These are phyloP conservation scores for Exophiala viscosa DNA, from an alignment of 2,329 filamentous ascomycete genomes.

Conservation along the genomic window DNA sequence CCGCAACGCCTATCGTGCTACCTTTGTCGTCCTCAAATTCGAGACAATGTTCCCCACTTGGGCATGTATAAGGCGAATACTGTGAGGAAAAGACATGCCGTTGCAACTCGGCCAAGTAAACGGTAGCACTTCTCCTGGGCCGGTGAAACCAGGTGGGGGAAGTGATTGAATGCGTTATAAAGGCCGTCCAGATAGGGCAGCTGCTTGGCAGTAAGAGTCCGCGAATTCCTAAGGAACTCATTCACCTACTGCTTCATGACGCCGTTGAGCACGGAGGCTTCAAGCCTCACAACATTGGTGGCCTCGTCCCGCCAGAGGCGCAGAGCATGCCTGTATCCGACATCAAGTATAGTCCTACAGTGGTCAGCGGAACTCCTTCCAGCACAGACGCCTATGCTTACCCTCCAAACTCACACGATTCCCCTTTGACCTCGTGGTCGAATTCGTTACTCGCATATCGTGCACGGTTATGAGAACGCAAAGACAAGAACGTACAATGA, in stretches of 20 bases:
- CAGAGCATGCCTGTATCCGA: slow-evolving; percentile 51
- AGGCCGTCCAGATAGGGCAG: slow-evolving; percentile 60
- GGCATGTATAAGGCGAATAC: slow-evolving; percentile 43
- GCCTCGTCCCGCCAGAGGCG: slow-evolving; percentile 52
- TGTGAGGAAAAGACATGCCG: slow-evolving; percentile 52
- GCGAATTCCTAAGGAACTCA: not conserved
- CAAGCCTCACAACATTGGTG: slow-evolving; percentile 53
- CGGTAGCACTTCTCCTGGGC: slow-evolving; percentile 33
- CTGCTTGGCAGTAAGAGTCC: slow-evolving; percentile 29
- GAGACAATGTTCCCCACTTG: slow-evolving; percentile 38
- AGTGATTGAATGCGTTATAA: slow-evolving; percentile 48
- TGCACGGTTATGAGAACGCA: slow-evolving; percentile 54
- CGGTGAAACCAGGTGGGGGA: slow-evolving; percentile 47
- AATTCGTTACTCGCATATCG: slow-evolving; percentile 36
- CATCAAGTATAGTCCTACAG: slow-evolving; percentile 51
- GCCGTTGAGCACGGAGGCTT: slow-evolving; percentile 54
- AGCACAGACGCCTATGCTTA: slow-evolving; percentile 25
- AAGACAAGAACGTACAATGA: slow-evolving; percentile 54
- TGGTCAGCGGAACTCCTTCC: not conserved
- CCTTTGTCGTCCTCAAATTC: slow-evolving; percentile 37
- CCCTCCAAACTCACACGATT: slow-evolving; percentile 50
- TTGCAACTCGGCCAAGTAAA: slow-evolving; percentile 50
- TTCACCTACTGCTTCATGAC: slow-evolving; percentile 45
- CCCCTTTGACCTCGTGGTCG: slow-evolving; percentile 49
- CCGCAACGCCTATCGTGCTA: not conserved